Conservation (phyloP, 495 filamentous ascomycete species). For the Apiosordaria backusii region DNA sequence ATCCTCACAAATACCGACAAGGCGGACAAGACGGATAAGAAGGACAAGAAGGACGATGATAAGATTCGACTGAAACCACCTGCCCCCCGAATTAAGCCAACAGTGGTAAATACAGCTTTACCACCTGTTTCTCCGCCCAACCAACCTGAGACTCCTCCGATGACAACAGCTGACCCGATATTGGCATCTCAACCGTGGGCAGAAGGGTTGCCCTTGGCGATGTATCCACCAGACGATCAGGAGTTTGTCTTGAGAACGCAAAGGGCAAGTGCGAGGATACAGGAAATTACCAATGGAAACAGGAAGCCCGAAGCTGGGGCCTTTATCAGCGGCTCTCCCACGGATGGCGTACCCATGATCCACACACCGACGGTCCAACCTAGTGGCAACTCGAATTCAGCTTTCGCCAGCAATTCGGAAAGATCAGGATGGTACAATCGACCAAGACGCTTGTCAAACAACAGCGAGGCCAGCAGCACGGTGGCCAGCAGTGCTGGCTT, state of each 20-base stretch:
- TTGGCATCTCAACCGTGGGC: slow-evolving; percentile 10
- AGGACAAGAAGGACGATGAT: slow-evolving; percentile 1
- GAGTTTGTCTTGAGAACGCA: slow-evolving; percentile 29
- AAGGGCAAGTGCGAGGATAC: slow-evolving; percentile 22
- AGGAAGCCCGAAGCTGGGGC: not conserved
- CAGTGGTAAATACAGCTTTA: slow-evolving; percentile 6
- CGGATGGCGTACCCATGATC: slow-evolving; percentile 14
- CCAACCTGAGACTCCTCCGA: not conserved
- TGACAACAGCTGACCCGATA: slow-evolving; percentile 15
- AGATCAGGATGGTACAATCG: slow-evolving; percentile 14
- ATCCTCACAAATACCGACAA: not conserved
- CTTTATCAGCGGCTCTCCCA: not conserved
- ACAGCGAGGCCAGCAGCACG: slow-evolving; percentile 25
- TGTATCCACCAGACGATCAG: slow-evolving; percentile 29
- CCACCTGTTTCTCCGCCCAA: not conserved
- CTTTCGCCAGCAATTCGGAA: slow-evolving; percentile 11
- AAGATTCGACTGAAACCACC: slow-evolving; percentile 20
- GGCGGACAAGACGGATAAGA: not conserved
- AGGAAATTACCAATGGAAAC: slow-evolving; percentile 10
- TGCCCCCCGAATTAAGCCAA: not conserved
- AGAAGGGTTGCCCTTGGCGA: slow-evolving; percentile 19
- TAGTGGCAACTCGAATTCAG: slow-evolving; percentile 2
- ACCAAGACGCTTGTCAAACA: slow-evolving; percentile 26
- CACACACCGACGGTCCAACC: slow-evolving; percentile 18
- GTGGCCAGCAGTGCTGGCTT: slow-evolving; percentile 25